These are phyloP conservation scores for Cutaneotrichosporon mucoides DNA, from an alignment of 1,284 basidiomycete genomes.

Conservation along the genomic window DNA sequence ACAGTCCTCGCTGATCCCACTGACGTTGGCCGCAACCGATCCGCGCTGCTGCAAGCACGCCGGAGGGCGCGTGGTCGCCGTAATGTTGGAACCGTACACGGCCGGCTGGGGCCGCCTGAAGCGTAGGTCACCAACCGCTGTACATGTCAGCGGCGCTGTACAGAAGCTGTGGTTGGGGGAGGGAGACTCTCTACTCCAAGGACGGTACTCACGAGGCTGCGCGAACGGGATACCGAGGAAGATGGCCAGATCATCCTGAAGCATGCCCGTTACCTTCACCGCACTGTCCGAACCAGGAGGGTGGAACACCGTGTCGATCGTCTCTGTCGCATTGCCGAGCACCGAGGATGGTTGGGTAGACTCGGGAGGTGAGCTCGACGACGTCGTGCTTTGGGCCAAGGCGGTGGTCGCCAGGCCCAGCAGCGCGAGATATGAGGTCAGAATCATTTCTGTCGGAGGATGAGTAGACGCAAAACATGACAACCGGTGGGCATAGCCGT, in stretches of 20 bases:
- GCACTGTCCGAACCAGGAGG: background rate
- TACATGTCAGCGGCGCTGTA: constrained; percentile 1
- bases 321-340: background rate
- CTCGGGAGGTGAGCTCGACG: background rate
- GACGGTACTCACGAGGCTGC: constrained; percentile 8
- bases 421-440: background rate
- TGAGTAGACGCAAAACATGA: background rate
- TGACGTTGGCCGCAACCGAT: constrained; percentile 11
- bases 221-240: constrained; percentile 17
- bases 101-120: constrained; percentile 44
- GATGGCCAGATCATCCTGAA: background rate
- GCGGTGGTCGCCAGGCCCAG: background rate
- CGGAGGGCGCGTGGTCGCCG: constrained; percentile 26
- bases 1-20: constrained; percentile 46
- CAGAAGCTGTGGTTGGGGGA: no score
- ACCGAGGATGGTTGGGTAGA: background rate
- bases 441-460: background rate
- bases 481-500: background rate
- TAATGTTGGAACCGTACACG: constrained; percentile 24
- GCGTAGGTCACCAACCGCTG: constrained; percentile 53
- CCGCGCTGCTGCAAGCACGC: constrained; percentile 33
- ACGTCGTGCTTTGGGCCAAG: background rate
- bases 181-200: no score
- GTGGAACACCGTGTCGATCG: background rate
- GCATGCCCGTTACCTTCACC: background rate